A percentile compares a stretch with the other conserved stretches of the same genome.
Conservation (phyloP, 495 filamentous ascomycete genomes). For the Neurospora cerealis region DNA sequence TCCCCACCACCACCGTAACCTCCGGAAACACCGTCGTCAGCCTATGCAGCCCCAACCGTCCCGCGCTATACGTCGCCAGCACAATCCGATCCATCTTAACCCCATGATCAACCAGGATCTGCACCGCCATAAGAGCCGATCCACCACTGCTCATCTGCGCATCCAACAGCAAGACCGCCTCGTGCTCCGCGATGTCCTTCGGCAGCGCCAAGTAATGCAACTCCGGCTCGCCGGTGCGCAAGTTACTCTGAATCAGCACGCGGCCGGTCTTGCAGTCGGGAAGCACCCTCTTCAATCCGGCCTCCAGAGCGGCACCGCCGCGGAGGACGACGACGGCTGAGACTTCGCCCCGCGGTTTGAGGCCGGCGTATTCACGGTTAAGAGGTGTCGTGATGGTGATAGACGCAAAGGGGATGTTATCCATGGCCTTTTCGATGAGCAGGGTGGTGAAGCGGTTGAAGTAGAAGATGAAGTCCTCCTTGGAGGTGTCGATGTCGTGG, state of each 20-base stretch:
- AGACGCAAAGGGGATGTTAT: slow-evolving; percentile 55
- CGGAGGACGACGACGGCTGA: slow-evolving; percentile 83
- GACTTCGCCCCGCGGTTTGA: slow-evolving; percentile 55
- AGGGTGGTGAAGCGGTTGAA: slow-evolving; percentile 78
- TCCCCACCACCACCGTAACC: slow-evolving; percentile 71
- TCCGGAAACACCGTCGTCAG: slow-evolving; percentile 79
- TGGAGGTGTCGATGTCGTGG: slow-evolving; percentile 64
- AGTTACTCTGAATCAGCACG: slow-evolving; percentile 81
- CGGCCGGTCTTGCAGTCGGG: slow-evolving; percentile 87
- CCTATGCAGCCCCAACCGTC: slow-evolving; percentile 56
- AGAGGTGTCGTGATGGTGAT: slow-evolving; percentile 58
- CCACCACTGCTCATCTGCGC: slow-evolving; percentile 91
- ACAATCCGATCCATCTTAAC: slow-evolving; percentile 74
- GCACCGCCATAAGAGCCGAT: slow-evolving; percentile 91
- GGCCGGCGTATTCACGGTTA: slow-evolving; percentile 54
- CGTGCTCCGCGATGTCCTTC: slow-evolving; percentile 55
- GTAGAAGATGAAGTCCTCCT: slow-evolving; percentile 94
- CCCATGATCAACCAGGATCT: slow-evolving; percentile 87
- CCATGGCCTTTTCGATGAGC: slow-evolving; percentile 78
- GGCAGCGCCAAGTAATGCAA: slow-evolving; percentile 80
- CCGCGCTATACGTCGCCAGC: slow-evolving; percentile 25
- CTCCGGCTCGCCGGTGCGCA: slow-evolving; percentile 77
- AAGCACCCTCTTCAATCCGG: slow-evolving; percentile 76
- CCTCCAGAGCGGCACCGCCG: slow-evolving; percentile 79
- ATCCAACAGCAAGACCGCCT: slow-evolving; percentile 77